phyloP scores from a whole-genome alignment of 805 yeast species.

The Saccharomycopsis sp. region DNA sequence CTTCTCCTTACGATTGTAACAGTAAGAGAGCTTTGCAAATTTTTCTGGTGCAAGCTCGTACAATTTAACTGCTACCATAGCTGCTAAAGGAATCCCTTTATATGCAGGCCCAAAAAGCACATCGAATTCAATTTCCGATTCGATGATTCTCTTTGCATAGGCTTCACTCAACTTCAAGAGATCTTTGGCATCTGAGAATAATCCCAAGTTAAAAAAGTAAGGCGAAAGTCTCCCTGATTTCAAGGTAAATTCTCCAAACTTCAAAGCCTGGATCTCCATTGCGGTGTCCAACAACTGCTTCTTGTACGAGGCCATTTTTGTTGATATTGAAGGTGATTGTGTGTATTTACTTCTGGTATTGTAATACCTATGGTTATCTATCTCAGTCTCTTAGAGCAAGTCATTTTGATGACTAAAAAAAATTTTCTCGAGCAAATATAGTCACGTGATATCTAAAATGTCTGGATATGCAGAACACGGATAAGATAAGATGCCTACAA shows the following conservation, averaged over 20 bases:
- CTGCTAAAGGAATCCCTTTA: slow-evolving; percentile 94
- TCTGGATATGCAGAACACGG: too few species aligned
- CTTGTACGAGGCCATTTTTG: slow-evolving; percentile 42
- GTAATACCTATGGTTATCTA: too few species aligned
- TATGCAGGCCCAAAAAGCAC: slow-evolving; percentile 96
- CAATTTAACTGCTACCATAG: slow-evolving; percentile 84
- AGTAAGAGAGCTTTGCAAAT: slow-evolving; percentile 67
- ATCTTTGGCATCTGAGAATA: slow-evolving; percentile 73
- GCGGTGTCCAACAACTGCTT: slow-evolving; percentile 74
- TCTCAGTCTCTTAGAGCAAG: too few species aligned
- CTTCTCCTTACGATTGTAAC: slow-evolving; percentile 95
- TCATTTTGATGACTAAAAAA: too few species aligned
- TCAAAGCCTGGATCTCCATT: slow-evolving; percentile 70
- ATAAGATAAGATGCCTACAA: too few species aligned
- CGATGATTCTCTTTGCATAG: slow-evolving; percentile 83
- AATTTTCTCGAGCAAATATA: too few species aligned
- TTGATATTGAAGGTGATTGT: too few species aligned
- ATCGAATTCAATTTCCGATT: slow-evolving; percentile 77
- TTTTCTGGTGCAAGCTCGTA: slow-evolving; percentile 70
- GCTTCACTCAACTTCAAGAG: slow-evolving; percentile 79
- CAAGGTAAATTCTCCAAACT: slow-evolving; percentile 83
- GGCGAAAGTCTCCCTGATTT: slow-evolving; percentile 95
- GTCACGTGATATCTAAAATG: too few species aligned
- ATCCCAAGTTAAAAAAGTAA: slow-evolving; percentile 91
- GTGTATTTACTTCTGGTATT: too few species aligned